Evolutionary conservation across 306 rosid species (phyloP).

Genomic region (Rosa persica): DNA sequence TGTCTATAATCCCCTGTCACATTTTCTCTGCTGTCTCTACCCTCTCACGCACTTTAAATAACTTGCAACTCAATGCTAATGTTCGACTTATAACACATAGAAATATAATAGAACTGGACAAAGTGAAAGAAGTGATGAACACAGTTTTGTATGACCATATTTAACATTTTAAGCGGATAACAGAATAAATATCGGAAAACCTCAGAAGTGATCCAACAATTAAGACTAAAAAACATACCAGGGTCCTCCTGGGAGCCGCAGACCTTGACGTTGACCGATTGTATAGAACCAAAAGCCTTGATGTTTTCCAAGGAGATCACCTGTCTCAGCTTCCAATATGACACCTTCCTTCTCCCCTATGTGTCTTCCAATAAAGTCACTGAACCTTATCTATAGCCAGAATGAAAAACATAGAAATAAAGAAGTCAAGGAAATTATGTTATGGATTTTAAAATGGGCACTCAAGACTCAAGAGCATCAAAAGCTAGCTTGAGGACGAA

Average conservation of each 20-base stretch:
- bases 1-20: not conserved
- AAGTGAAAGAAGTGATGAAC: not conserved
- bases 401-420: not conserved
- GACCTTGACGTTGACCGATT: slow-evolving; percentile 94
- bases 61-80: not conserved
- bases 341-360: slow-evolving; percentile 90
- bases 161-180: not conserved
- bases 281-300: slow-evolving; percentile 95
- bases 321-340: slow-evolving; percentile 91
- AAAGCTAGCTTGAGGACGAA: not conserved
- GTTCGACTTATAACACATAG: not conserved
- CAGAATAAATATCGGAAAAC: not conserved
- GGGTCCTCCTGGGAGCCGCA: slow-evolving; percentile 89
- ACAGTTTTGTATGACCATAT: not conserved
- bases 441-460: slow-evolving; percentile 7
- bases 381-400: slow-evolving; percentile 69
- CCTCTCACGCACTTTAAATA: not conserved
- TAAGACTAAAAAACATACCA: slow-evolving; percentile 50
- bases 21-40: not conserved
- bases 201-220: not conserved
- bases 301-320: slow-evolving; percentile 91
- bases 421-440: not conserved
- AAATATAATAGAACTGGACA: not conserved
- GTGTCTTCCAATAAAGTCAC: slow-evolving; percentile 86
- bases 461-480: slow-evolving; percentile 4